A percentile compares a stretch with the other conserved stretches of the same genome.
Evolutionary conservation across 2,329 filamentous ascomycete species (phyloP).

Genomic region (Fusarium papillatum): DNA sequence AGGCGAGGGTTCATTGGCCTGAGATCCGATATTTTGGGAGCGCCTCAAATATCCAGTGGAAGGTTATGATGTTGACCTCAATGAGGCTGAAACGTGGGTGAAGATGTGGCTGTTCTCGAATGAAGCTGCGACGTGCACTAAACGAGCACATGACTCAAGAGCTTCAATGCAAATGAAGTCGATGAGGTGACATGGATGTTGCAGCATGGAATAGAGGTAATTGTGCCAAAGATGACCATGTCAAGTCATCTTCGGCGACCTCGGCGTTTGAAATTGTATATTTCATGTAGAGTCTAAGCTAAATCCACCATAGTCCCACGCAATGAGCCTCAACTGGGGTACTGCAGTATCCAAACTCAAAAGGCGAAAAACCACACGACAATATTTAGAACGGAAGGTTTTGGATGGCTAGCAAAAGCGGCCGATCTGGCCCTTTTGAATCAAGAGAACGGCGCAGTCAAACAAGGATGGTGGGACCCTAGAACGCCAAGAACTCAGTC

Average conservation of each 20-base stretch:
- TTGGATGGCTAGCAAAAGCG: neutral
- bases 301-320: neutral
- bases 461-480: neutral
- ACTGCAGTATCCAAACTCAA: neutral
- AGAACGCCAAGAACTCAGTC: neutral
- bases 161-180: neutral
- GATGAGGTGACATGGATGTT: neutral
- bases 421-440: neutral
- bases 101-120: neutral
- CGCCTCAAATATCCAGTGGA: neutral
- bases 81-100: neutral
- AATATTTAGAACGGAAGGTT: neutral
- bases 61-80: neutral
- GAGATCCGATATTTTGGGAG: neutral
- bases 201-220: neutral
- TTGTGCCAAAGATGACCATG: neutral
- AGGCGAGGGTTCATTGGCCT: neutral
- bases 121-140: neutral
- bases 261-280: neutral
- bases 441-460: neutral
- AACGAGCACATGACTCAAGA: neutral
- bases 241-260: neutral
- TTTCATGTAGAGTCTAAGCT: neutral
- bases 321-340: neutral
- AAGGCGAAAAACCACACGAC: neutral